Conservation (phyloP, 768 basidiomycete genomes). For the Leccinellum rugosiceps region DNA sequence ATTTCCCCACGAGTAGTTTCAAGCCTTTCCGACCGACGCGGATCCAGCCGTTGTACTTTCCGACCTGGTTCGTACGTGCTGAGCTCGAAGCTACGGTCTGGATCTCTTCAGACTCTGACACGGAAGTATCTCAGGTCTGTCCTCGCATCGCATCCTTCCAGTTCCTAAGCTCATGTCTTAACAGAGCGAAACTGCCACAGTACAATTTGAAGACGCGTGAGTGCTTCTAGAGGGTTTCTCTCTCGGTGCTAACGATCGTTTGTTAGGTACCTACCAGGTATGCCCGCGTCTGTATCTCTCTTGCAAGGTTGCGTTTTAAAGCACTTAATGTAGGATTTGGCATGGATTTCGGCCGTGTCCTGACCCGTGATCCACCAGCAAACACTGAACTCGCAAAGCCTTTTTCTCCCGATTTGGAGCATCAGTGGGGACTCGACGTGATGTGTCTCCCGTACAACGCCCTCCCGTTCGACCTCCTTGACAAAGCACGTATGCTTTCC, state of each 20-base stretch:
- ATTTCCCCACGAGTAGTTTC: conserved; percentile 38
- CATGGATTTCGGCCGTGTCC: conserved; percentile 40
- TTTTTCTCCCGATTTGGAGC: conserved; percentile 46
- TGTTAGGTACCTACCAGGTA: conserved; percentile 31
- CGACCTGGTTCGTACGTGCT: conserved; percentile 59
- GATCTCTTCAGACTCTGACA: conserved; percentile 23
- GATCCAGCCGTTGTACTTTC: conserved; percentile 56
- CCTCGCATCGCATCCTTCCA: conserved; percentile 5
- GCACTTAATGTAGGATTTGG: conserved; percentile 12
- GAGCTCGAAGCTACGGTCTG: conserved; percentile 41
- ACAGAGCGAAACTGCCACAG: conserved; percentile 32
- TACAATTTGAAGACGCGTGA: conserved; percentile 45
- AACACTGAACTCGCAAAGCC: conserved; percentile 34
- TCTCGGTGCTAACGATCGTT: conserved; percentile 12
- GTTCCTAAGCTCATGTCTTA: conserved; percentile 8
- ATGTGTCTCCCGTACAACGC: conserved; percentile 55
- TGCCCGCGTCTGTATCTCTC: not conserved
- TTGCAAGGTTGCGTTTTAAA: not conserved
- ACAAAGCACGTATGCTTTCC: conserved; percentile 35
- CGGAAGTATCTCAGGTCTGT: conserved; percentile 25
- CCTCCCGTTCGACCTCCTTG: conserved; percentile 50
- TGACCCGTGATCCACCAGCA: conserved; percentile 33
- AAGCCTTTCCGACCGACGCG: conserved; percentile 42
- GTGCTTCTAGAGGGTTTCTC: conserved; percentile 24
- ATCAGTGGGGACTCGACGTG: conserved; percentile 48